phyloP scores from a whole-genome alignment of 78 protist genomes.

The Parvularia atlantis region DNA sequence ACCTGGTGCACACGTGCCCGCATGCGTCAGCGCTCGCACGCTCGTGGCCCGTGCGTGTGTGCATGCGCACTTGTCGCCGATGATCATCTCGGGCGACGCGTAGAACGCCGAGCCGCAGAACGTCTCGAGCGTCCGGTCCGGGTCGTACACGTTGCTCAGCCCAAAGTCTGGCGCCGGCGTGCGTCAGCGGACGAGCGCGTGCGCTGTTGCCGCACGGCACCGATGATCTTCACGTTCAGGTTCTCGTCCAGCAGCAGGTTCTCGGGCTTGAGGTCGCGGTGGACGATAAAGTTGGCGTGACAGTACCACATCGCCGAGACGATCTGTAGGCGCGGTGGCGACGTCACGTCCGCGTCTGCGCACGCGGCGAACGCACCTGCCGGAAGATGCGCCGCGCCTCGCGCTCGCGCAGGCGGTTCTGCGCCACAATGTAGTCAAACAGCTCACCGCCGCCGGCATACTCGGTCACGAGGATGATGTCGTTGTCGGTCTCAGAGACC shows the following conservation, averaged over 20 bases:
- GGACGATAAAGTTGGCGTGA: constrained; percentile 20
- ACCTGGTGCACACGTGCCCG: too few species aligned
- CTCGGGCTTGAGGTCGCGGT: constrained; percentile 48
- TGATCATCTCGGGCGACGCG: constrained; percentile 62
- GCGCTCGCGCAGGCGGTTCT: constrained; percentile 20
- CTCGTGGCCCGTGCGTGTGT: neutral
- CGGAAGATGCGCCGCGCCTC: constrained; percentile 49
- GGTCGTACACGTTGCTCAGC: neutral
- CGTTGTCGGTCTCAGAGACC: constrained; percentile 25
- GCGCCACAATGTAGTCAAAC: constrained; percentile 30
- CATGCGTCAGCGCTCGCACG: neutral
- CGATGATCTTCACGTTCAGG: constrained; percentile 34
- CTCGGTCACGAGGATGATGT: constrained; percentile 33
- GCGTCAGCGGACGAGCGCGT: neutral
- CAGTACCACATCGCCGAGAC: constrained; percentile 44
- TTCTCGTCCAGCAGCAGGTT: constrained; percentile 40
- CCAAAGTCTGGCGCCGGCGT: constrained; percentile 2
- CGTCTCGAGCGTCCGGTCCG: neutral
- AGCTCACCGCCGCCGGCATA: too few species aligned
- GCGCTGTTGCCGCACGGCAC: too few species aligned
- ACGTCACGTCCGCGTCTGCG: too few species aligned
- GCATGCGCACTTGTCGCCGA: constrained; percentile 16
- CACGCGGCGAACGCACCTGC: too few species aligned
- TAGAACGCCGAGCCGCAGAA: constrained; percentile 41
- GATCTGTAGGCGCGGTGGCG: too few species aligned